phyloP scores from a whole-genome alignment of 208 protist species.

The Herpetomonas tarakana region DNA sequence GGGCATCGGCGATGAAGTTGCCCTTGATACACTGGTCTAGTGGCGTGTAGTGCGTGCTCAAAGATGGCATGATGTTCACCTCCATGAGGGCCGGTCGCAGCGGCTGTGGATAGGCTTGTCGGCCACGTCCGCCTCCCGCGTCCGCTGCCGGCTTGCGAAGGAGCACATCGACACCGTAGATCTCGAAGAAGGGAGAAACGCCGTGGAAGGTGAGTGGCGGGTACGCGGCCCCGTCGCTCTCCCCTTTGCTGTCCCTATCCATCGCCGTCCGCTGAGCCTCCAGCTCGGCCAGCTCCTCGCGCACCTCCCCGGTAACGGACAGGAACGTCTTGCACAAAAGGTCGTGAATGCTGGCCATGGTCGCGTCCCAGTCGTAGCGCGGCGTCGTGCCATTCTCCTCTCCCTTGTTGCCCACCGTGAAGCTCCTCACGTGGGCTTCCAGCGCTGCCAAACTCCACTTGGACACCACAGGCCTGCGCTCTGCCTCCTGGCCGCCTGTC shows the following conservation, averaged over 20 bases:
- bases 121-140: too few relatives aligned
- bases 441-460: constrained; percentile 66
- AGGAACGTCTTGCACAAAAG: constrained; percentile 74
- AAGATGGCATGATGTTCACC: constrained; percentile 87
- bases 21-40: constrained; percentile 84
- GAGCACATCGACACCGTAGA: constrained; percentile 86
- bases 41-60: constrained; percentile 74
- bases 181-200: constrained; percentile 65
- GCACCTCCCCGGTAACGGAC: constrained; percentile 52
- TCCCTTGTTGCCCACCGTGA: constrained; percentile 5
- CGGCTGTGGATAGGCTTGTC: not conserved
- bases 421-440: constrained; percentile 28
- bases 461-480: constrained; percentile 16
- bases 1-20: constrained; percentile 69
- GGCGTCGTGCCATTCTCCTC: constrained; percentile 8
- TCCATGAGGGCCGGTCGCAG: constrained; percentile 68
- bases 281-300: constrained; percentile 25
- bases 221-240: not conserved
- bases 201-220: constrained; percentile 21
- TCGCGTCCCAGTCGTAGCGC: constrained; percentile 43
- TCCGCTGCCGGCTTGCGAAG: constrained; percentile 25
- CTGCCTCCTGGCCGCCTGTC: constrained; percentile 13
- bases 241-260: not conserved
- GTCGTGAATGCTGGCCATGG: constrained; percentile 60
- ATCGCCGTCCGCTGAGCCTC: not conserved